Base-by-base conservation (phyloP, 2,329 filamentous ascomycete species). In the Nemania abortiva region DNA sequence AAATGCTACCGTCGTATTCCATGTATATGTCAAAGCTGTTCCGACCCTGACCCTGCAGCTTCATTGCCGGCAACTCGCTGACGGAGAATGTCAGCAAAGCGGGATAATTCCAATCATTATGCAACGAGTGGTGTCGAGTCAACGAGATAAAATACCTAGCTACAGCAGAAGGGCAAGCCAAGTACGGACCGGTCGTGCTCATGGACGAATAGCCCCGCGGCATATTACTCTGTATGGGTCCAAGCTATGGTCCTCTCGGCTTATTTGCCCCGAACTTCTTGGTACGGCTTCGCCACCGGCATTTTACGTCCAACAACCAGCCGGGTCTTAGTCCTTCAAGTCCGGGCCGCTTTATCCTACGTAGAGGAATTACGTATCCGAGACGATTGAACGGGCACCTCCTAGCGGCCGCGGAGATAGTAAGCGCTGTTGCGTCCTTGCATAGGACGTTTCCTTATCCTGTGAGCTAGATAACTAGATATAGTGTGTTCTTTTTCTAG, bases 41-140 rank as follows among this genome's bases (percentile, higher is more conserved):
- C 62, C 62, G 65, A 65, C 66, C 57, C 45, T 65, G 66, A 59
- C 63, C 66, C 63, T 69, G 66, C 57, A 49, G 62, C 53, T 59
- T 66, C 63, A 59, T 55, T 66, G 66, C 66, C 66, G 66, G 66
- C 66, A 66, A 66, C 29, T 54, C 37, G 52, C 45, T 59, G 66
- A 57, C 53, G 34, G 11, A 11, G 34, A 11, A 37, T 47, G 47
- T 66, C 63, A 66, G 66, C 62, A 65, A 65, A 53, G 24, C 52
- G 52, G 42, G 57, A 58, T 58, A 29, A 62, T 54, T 37, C 34
- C 55, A 24, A 65, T 57, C 63, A 57, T 55, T 47, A 49, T 52
- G 52, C 39, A 37, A 55, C 49, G 53, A 56, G 49, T 58, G 29
- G 20, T 37, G 34, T 54, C 27, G 27, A 45, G 37, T 39, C 62